Percentiles rank a stretch among this genome's conserved stretches.
Conservation (phyloP, 1,139 yeast species). For the Pichia sp. region DNA sequence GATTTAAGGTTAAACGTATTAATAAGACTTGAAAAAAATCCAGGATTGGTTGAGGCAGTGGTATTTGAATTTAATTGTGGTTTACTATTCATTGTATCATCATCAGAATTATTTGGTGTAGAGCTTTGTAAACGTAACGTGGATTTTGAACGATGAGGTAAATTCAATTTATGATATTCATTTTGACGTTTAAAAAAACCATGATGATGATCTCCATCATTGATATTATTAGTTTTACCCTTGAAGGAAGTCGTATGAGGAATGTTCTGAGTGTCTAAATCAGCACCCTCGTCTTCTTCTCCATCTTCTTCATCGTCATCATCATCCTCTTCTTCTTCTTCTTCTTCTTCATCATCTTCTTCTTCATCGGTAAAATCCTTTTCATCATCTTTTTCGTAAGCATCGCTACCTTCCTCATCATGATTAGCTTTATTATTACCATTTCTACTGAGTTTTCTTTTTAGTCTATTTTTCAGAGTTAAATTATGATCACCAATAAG, state of each 20-base stretch:
- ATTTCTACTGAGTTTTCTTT: no score
- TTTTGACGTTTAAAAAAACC: neutral
- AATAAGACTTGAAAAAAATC: constrained; percentile 23
- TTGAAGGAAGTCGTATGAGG: no score
- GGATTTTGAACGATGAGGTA: constrained; percentile 1
- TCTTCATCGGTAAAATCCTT: constrained; percentile 4
- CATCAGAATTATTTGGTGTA: constrained; percentile 11
- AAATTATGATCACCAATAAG: constrained; percentile 7
- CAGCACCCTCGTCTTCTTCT: constrained; percentile 2
- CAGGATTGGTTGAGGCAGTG: constrained; percentile 4
- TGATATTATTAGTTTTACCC: neutral
- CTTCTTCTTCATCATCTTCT: neutral
- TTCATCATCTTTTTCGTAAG: neutral
- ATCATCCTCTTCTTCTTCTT: constrained; percentile 1
- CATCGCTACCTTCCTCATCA: neutral
- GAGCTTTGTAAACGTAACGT: constrained; percentile 6
- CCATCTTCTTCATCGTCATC: constrained; percentile 10
- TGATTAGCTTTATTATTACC: neutral
- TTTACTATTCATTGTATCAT: neutral
- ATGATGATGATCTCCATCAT: neutral
- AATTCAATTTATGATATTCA: neutral
- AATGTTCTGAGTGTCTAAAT: neutral
- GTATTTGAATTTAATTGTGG: neutral
- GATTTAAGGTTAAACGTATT: constrained; percentile 26
- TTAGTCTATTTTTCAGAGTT: neutral